Percentiles rank a stretch among this genome's conserved stretches.
Evolutionary conservation across 805 yeast species (phyloP).

Genomic region (Myxozyma kluyveri): DNA sequence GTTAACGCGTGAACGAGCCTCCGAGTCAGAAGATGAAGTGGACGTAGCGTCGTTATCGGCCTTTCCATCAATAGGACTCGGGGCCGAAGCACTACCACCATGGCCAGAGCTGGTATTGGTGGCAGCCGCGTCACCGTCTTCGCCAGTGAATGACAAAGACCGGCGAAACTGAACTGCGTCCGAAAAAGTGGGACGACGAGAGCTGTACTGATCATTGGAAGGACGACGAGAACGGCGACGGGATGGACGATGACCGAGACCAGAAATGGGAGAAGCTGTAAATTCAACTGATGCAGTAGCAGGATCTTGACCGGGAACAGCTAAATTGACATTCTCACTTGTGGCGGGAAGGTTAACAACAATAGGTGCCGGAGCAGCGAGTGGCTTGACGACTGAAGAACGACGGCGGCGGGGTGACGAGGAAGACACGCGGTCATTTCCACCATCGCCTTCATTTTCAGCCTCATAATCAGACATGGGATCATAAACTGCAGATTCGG

Average conservation of each 20-base stretch:
- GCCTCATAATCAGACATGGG: conserved; percentile 17
- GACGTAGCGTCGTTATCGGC: not conserved
- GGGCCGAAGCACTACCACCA: not conserved
- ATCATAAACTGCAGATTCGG: conserved; percentile 12
- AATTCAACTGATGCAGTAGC: not conserved
- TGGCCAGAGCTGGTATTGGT: too few species aligned
- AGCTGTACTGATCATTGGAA: conserved; percentile 1
- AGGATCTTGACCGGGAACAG: conserved; percentile 3
- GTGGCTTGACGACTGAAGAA: not conserved
- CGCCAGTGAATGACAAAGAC: not conserved
- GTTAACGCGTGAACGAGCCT: conserved; percentile 25
- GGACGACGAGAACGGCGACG: conserved; percentile 9
- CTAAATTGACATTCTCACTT: not conserved
- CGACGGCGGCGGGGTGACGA: not conserved
- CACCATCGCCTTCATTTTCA: conserved; percentile 17
- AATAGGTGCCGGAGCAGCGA: not conserved
- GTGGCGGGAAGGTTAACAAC: conserved; percentile 1
- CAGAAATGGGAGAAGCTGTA: not conserved
- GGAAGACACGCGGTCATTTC: not conserved
- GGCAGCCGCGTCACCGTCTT: not conserved
- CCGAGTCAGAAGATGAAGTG: conserved; percentile 19
- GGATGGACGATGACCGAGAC: conserved; percentile 7
- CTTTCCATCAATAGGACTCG: not conserved
- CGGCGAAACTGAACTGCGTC: not conserved
- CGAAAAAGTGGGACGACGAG: conserved; percentile 13